phyloP scores from a whole-genome alignment of 116 monocot genomes.

The Posidonia oceanica region DNA sequence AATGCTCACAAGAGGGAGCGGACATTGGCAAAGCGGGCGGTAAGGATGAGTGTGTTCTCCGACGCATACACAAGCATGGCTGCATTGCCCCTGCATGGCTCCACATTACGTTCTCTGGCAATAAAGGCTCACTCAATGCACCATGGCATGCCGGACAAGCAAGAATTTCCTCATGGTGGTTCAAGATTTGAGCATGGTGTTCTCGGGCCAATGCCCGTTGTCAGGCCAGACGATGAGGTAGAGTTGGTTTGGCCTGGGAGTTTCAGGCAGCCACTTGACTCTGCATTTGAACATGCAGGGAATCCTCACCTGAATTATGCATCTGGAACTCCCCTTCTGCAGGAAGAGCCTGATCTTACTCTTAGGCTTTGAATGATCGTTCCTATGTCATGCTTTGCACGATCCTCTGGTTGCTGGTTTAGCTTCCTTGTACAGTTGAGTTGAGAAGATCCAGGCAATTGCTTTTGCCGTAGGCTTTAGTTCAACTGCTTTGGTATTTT shows the following conservation, averaged over 20 bases:
- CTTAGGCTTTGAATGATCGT: slow-evolving; percentile 35
- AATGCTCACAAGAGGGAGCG: slow-evolving; percentile 76
- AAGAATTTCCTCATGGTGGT: neutral
- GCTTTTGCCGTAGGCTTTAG: neutral
- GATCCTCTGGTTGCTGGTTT: neutral
- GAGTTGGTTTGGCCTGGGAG: slow-evolving; percentile 55
- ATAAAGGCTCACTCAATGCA: slow-evolving; percentile 42
- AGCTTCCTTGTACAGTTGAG: neutral
- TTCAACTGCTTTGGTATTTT: neutral
- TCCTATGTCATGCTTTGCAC: neutral
- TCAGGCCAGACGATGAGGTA: slow-evolving; percentile 19
- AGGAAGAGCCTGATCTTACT: slow-evolving; percentile 63
- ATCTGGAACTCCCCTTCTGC: neutral
- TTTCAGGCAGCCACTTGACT: slow-evolving; percentile 18
- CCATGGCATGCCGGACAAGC: slow-evolving; percentile 7
- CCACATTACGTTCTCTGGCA: slow-evolving; percentile 20
- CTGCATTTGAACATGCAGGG: neutral
- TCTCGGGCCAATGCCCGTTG: slow-evolving; percentile 17
- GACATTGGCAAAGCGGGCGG: slow-evolving; percentile 30
- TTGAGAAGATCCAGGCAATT: neutral
- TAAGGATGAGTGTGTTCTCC: slow-evolving; percentile 21
- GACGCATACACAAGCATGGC: slow-evolving; percentile 31
- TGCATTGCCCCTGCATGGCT: slow-evolving; percentile 36
- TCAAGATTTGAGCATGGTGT: slow-evolving; percentile 8
- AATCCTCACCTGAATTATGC: slow-evolving; percentile 11